Base-by-base conservation (phyloP, 2,329 filamentous ascomycete species). In the Stenocarpella maydis region DNA sequence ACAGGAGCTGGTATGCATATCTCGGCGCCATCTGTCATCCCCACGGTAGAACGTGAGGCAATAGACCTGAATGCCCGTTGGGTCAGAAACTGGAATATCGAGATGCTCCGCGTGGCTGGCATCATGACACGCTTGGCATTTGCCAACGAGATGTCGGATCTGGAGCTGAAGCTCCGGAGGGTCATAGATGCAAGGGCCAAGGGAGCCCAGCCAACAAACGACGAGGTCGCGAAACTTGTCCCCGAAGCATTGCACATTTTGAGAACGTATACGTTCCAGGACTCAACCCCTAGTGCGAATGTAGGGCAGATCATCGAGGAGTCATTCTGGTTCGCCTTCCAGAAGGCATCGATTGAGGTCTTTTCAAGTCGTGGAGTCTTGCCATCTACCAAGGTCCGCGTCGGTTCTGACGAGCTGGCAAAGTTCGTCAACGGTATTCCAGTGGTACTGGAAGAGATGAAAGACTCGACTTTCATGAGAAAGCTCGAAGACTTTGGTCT, bases 1-100 rank as follows among this genome's bases (percentile, higher is more conserved):
- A 99, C 97, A 0, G 96, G 95, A 67, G 90, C 95, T 34, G 92
- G 95, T 19, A 92, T 97, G 77, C 96, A 99, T 79, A 92, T 99
- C 37, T 98, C 95, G 15, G 96, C 96, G 0, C 96, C 95, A 1
- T 98, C 95, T 0, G 91, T 99, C 17, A 99, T 99, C 69, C 96
- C 96, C 0, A 99, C 96, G 0, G 97, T 99, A 2, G 96, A 99
- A 80, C 90, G 96, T 77, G 96, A 99, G 78, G 96, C 94, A 66
- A 97, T 99, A 69, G 96, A 99, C 79, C 85, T 99, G 72, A 98
- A 99, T 78, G 97, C 96, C 19, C 90, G 95, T 68, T 97, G 94
- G 85, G 95, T 99, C 19, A 91, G 94, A 72, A 94, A 91, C 19
- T 99, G 96, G 97, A 99, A 99, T 75, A 86, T 93, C 26, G 96